Base-by-base conservation (phyloP, 2,329 filamentous ascomycete species). In the Apiospora rasikravindrae region DNA sequence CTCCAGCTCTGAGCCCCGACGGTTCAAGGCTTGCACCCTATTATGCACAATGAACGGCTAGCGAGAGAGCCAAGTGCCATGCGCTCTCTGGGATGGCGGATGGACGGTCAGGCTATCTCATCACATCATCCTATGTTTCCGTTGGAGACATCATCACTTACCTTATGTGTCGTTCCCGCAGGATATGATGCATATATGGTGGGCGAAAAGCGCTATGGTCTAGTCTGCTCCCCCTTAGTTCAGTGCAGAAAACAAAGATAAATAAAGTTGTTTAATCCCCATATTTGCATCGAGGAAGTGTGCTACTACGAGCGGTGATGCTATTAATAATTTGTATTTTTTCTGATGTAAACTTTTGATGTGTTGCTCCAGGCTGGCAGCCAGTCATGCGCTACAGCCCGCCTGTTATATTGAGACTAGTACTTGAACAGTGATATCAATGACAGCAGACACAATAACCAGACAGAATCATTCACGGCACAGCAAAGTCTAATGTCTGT, bases 191-290 rank as follows among this genome's bases (percentile, higher is more conserved):
- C 49, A 22, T 40, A 40, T n/a, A 40, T 64, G 57, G 33, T 64
- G 33, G 33, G 57, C 22, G 33, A 64, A 40, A 64, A 64, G 57
- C 57, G 57, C 33, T 33, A 40, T 40, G 37, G 33, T 22, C 57
- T 64, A 40, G 57, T 24, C 57, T 64, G 40, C 57, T 40, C 57
- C 33, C 57, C 29, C 19, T 26, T 40, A 64, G 29, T 40, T 64
- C 33, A 64, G 57, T 64, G 57, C 57, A 64, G 57, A 64, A 64
- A 64, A 8, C 57, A 64, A 64, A 64, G 22, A 64, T 40, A 64
- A 64, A 64, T 40, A 64, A 64, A 64, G 57, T 64, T 24, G 57
- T 64, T 64, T 64, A 64, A 64, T 64, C 33, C 57, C 57, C 57
- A 64, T 64, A 22, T n/a, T 40, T 40, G 33, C 19, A 40, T n/a